A percentile compares a stretch with the other conserved stretches of the same genome.
Conservation (phyloP, 768 basidiomycete species). For the Pleurotus cornucopiae region DNA sequence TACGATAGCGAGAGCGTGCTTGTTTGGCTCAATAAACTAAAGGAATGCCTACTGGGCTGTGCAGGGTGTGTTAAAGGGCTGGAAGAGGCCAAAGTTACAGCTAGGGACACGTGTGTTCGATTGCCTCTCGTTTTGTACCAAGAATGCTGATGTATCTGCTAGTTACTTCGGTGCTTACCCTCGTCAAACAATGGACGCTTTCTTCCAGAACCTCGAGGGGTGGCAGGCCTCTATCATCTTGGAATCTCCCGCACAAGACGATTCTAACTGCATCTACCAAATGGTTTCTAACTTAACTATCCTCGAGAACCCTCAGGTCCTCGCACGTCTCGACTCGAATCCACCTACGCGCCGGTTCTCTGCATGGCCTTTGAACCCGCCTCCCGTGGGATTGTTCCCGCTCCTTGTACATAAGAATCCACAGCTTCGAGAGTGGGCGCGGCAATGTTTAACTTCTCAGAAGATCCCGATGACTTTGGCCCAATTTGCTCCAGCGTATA, state of each 20-base stretch:
- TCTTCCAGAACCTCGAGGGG: constrained; percentile 58
- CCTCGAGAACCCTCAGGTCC: constrained; percentile 46
- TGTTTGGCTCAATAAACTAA: constrained; percentile 58
- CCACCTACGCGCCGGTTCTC: constrained; percentile 31
- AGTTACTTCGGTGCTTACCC: constrained; percentile 77
- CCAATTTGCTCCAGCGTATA: constrained; percentile 45
- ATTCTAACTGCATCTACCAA: constrained; percentile 39
- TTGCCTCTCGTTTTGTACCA: not conserved
- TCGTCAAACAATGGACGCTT: constrained; percentile 42
- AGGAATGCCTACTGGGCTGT: constrained; percentile 57
- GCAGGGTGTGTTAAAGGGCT: constrained; percentile 66
- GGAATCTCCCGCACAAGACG: constrained; percentile 13
- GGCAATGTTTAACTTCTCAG: constrained; percentile 30
- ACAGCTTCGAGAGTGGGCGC: constrained; percentile 58
- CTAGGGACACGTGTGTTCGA: constrained; percentile 67
- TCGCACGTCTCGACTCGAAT: constrained; percentile 32
- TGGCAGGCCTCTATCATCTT: constrained; percentile 62
- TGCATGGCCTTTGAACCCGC: constrained; percentile 53
- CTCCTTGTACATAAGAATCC: constrained; percentile 48
- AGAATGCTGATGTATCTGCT: constrained; percentile 14
- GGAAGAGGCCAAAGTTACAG: constrained; percentile 57
- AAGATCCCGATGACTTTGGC: constrained; percentile 41
- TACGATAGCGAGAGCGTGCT: constrained; percentile 59
- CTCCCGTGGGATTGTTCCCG: constrained; percentile 59
- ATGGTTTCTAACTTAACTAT: constrained; percentile 59